Evolutionary conservation across 1,284 basidiomycete genomes (phyloP), one percentile per base, ranked within the genome.

Genomic region (Leccinum angustisporum): DNA sequence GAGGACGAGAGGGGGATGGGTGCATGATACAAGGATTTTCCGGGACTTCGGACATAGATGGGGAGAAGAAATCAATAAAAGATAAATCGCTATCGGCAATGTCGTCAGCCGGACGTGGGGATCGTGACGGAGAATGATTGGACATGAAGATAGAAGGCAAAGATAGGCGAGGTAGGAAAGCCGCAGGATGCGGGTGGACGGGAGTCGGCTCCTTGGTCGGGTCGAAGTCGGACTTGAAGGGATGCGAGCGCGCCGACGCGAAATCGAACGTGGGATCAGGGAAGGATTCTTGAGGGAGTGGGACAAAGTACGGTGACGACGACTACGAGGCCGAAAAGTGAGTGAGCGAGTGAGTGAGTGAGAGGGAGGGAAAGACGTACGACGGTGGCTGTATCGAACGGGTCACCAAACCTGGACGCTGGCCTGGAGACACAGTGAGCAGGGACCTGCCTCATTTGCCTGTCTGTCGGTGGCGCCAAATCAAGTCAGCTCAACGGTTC

Each of bases 21-120:
- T 58, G 65, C 18, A 46, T 43, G 55, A 56, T 57, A 43, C n/a
- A 63, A 55, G 64, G 53, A 59, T 69, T 65, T 21, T 48, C 46
- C n/a, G 63, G 54, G 56, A 76, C 74, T 27, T 74, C 70, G 21
- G 70, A 59, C 13, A 61, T 64, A 60, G 69, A 65, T 59, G 81
- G 78, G 0, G 84, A 82, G 54, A 76, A 71, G 56, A 86, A 72
- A 71, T 87, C 86, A 53, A 87, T 85, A 70, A 86, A 87, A 25
- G 85, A 87, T 63, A 80, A 75, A 67, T 78, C 70, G 27, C 63
- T 55, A 58, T 54, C 43, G 40, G 65, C 13, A 36, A 54, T 54
- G n/a, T 51, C 51, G 51, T 66, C 61, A 25, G 18, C 43, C 27
- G 66, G 21, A 27, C 13, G 63, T 46, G 65, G 59, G 38, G 67